A percentile compares a stretch with the other conserved stretches of the same genome.
Conservation (phyloP, 192 early-diverging fungal species). For the Glomus cerebriforme region DNA sequence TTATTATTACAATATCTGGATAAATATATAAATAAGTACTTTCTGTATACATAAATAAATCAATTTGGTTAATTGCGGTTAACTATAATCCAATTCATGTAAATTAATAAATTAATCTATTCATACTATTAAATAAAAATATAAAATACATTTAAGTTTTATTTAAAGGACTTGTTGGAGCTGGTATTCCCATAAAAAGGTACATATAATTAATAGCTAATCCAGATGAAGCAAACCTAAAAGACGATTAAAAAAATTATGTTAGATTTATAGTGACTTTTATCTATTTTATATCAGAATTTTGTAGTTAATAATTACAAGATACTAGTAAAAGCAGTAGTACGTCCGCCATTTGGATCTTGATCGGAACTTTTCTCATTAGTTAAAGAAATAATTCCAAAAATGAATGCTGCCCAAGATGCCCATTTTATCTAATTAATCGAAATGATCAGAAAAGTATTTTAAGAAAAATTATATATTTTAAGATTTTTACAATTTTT, state of each 20-base stretch:
- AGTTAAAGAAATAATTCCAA: constrained; percentile 4
- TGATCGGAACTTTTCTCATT: constrained; percentile 14
- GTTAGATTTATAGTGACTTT: neutral
- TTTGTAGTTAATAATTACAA: neutral
- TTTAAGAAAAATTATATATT: neutral
- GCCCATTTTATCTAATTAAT: constrained; percentile 15
- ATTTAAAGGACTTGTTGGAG: neutral
- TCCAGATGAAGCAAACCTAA: constrained; percentile 6
- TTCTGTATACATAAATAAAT: neutral
- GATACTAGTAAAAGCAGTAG: neutral
- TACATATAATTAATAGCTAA: constrained; percentile 4
- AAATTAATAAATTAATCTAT: too few relatives aligned
- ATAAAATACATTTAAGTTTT: neutral
- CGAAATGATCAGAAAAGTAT: too few relatives aligned
- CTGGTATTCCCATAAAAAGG: constrained; percentile 5
- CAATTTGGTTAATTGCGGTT: too few relatives aligned
- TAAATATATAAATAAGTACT: neutral
- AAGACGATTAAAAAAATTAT: neutral
- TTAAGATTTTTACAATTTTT: neutral
- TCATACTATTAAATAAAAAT: neutral
- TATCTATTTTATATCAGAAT: neutral
- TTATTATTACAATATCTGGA: neutral
- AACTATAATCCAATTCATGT: too few relatives aligned
- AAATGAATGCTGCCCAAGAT: constrained; percentile 2
- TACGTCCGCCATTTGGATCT: constrained; percentile 4